Evolutionary conservation across 1,284 basidiomycete genomes (phyloP), one percentile per base, ranked within the genome.

Genomic region (Ustilago lituana): DNA sequence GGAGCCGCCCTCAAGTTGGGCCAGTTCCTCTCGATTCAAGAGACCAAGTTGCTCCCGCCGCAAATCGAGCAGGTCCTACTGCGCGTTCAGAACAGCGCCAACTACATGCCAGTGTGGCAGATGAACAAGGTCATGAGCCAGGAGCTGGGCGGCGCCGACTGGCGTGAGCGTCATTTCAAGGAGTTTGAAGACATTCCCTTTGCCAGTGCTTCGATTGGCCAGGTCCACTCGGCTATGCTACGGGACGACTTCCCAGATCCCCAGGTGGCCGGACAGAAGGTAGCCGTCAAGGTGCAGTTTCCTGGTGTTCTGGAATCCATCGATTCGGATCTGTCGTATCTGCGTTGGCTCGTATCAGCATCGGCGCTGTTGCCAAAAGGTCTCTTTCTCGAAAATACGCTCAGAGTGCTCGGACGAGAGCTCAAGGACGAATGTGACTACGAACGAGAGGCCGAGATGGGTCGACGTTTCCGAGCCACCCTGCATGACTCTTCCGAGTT

Each of bases 101-200:
- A 99, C 83, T 98, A 97, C 82, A 98, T 98, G 94, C 96, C 95
- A 0, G 90, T 94, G 69, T 94, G 91, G 90, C 96, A 98, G 82
- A 91, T 97, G 88, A 91, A 94, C 47, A 70, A 88, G 87, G 93
- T 94, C 20, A 87, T 98, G 84, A 82, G 77, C 7, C 79, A 85
- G 27, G 88, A 93, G 32, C 86, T 97, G 5, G 61, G 61, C 5
- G 94, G 94, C 1, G 75, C 86, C 0, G 85, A 89, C 15, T 98
- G 94, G 94, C 81, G 85, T 12, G 81, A 86, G 22, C 58, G 54
- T 2, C 84, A 87, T 36, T 98, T 98, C 79, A 80, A 84, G 4
- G 85, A 87, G 0, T 98, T 98, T 81, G 88, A 91, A 58, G 88
- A 91, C 8, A 86, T 92, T 0, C 96, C 96, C 0, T 92, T 98